Conservation (phyloP, 1,284 basidiomycete species). For the Irpex sp. region DNA sequence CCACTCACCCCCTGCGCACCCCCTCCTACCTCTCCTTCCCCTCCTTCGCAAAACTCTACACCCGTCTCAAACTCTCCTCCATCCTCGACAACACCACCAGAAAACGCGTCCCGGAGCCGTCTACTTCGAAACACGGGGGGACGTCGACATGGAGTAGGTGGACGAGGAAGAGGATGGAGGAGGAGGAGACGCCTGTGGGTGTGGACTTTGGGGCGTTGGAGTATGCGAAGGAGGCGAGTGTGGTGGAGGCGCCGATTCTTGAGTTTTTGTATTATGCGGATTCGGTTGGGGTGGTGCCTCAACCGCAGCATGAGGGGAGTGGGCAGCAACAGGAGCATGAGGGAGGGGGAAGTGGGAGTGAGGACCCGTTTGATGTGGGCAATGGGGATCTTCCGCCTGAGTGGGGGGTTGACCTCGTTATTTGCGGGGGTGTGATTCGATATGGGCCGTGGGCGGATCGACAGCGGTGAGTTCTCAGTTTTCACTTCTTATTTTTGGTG, state of each 20-base stretch:
- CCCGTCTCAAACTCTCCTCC: conserved; percentile 40
- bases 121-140: neutral
- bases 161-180: conserved; percentile 34
- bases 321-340: too few species aligned
- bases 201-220: conserved; percentile 56
- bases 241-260: conserved; percentile 69
- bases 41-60: conserved; percentile 51
- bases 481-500: too few species aligned
- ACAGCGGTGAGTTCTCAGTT: conserved; percentile 68
- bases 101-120: too few species aligned
- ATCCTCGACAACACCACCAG: too few species aligned
- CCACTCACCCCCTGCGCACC: conserved; percentile 25
- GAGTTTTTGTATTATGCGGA: conserved; percentile 85
- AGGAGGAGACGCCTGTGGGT: conserved; percentile 50
- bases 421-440: conserved; percentile 67
- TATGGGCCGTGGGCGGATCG: conserved; percentile 96
- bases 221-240: conserved; percentile 81
- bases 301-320: conserved; percentile 27
- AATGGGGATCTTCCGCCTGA: conserved; percentile 87
- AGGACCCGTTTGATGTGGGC: conserved; percentile 60
- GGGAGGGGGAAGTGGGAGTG: neutral
- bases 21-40: conserved; percentile 40
- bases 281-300: conserved; percentile 61
- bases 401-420: conserved; percentile 83
- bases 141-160: conserved; percentile 26